Evolutionary conservation across 2,329 filamentous ascomycete species (phyloP), one percentile per base, ranked within the genome.

Genomic region (Penicillium brasilianum): DNA sequence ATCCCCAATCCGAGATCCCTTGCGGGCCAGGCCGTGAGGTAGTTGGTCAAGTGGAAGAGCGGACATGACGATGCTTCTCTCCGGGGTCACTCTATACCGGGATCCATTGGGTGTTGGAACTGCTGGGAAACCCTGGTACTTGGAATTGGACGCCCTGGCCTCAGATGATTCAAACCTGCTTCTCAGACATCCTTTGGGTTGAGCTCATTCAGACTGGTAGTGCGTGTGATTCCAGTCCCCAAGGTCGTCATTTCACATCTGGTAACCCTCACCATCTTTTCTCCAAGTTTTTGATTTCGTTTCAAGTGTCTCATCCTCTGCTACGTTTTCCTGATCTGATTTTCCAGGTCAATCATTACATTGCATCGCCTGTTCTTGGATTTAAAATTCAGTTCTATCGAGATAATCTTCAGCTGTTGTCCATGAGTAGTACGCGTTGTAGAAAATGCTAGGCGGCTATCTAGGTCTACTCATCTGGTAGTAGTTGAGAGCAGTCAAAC

Each of bases 21-120:
- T 59, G 7, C 72, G 57, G 2, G 54, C 55, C 49, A 74, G 59
- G 51, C 59, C 72, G 22, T 57, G 58, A 0, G 75, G 73, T 1
- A 77, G 67, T 32, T 62, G 54, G 2, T 64, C 52, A 1, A 61
- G 63, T 4, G 70, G 57, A 11, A 65, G 28, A 6, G 63, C 63
- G 3, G 74, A 76, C 69, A 75, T 74, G 22, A 76, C 74, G 30
- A 78, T 67, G n/a, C 71, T 63, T 3, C 69, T 49, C 70, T 67
- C 71, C 71, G 75, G 0, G 70, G 64, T 66, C 50, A 16, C 61
- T 52, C 36, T 74, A 64, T 25, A 2, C 66, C 66, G 8, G 64
- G 64, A 7, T 71, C 60, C 16, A 71, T 64, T 43, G 72, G 73
- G 3, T 72, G 57, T 34, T 70, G 63, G 50, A 74, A 74, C 20